Evolutionary conservation across 352 stramenopile species (phyloP).

Genomic region (Phytopythium montanum): DNA sequence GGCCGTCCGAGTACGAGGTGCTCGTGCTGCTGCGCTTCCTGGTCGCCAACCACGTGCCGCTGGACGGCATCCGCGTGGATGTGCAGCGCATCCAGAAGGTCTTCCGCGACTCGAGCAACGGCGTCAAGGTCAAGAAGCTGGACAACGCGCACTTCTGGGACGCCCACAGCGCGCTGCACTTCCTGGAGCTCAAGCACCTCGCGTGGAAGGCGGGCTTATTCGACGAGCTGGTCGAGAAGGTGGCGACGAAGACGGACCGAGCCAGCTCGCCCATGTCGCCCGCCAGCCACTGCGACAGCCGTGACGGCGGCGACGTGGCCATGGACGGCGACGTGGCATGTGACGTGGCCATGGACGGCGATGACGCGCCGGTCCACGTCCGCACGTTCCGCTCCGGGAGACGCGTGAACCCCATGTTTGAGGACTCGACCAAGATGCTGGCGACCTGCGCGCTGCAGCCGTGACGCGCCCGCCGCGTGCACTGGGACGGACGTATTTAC

Average conservation of each 20-base stretch:
- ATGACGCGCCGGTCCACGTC: background rate
- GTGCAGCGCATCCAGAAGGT: conserved; percentile 96
- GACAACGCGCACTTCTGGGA: conserved; percentile 88
- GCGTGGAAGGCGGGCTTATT: conserved; percentile 76
- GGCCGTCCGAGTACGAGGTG: conserved; percentile 94
- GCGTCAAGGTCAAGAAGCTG: conserved; percentile 67
- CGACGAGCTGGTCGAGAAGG: conserved; percentile 71
- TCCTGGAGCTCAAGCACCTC: conserved; percentile 71
- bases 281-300: background rate
- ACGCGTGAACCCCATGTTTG: conserved; percentile 27
- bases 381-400: background rate
- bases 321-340: too few relatives aligned
- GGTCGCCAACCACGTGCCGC: conserved; percentile 86
- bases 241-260: conserved; percentile 48
- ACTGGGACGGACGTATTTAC: conserved; percentile 7
- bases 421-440: conserved; percentile 39
- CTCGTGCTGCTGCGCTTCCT: conserved; percentile 93
- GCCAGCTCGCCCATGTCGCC: background rate
- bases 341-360: background rate
- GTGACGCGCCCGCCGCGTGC: conserved; percentile 10
- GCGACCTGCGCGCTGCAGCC: conserved; percentile 36
- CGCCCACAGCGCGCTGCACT: conserved; percentile 65
- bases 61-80: conserved; percentile 91
- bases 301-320: conserved; percentile 12
- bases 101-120: conserved; percentile 82